Base-by-base conservation (phyloP, 2,329 filamentous ascomycete species). In the Ophiostoma tasmaniense region DNA sequence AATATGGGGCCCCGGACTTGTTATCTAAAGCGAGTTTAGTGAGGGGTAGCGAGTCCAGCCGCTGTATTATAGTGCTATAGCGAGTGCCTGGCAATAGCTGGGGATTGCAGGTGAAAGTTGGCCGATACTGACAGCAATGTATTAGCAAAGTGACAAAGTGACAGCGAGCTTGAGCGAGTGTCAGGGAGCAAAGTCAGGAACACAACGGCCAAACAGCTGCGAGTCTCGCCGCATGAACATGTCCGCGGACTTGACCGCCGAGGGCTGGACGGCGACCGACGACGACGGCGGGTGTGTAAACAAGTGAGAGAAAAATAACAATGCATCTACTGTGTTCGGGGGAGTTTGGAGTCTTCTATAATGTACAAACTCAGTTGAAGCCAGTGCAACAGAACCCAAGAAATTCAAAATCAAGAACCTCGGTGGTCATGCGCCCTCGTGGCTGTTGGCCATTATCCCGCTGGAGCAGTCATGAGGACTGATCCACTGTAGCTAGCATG, bases 1-100 rank as follows among this genome's bases (percentile, higher is more conserved):
- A 65, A 25, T 42, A 65, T 35, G 62, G 62, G 62, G 28, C 30
- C 50, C 50, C 50, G 50, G 50, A 55, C 50, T 25, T 55, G 61
- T 64, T 39, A 35, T 39, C 61, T 64, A 35, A 37, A 64, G 35
- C 30, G 59, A 62, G 59, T 35, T 35, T 22, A 35, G 14, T 65
- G 35, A 65, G 62, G 62, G 62, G 62, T 37, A 35, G 28, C 61
- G 22, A 45, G 42, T 20, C 17, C 42, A 45, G 42, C 42, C 42
- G 42, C 42, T 45, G 42, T 45, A 45, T 45, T 20, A 17, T 45
- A 17, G 1, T 28, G 55, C 55, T 20, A 25, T 55, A 25, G n/a
- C 3, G 50, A 25, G 42, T 45, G 42, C 17, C 42, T 25, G 22
- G 50, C 50, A 55, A 22, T 55, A 55, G 50, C 7, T 13, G 50